Evolutionary conservation across 305 asterid genomes (phyloP).

Genomic region (Stenogyne calaminthoides): DNA sequence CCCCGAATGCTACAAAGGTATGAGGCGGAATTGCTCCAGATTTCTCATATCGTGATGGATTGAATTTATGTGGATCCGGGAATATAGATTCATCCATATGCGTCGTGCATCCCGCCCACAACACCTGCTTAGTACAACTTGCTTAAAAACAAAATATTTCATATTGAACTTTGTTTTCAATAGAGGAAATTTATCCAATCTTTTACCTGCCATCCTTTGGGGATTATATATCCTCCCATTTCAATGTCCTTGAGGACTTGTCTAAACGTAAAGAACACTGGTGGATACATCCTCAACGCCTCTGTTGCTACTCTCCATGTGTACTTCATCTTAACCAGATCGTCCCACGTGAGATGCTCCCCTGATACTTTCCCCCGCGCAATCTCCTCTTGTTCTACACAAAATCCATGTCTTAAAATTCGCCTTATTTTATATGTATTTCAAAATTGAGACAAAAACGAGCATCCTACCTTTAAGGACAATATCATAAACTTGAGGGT

Average conservation of each 20-base stretch:
- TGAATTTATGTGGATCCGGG: neutral
- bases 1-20: conserved; percentile 17
- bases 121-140: neutral
- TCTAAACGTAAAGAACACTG: neutral
- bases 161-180: neutral
- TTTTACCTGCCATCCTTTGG: conserved; percentile 2
- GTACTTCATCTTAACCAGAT: conserved; percentile 26
- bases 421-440: neutral
- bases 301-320: conserved; percentile 24
- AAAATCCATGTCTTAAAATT: neutral
- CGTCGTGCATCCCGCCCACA: neutral
- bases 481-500: conserved; percentile 14
- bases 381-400: conserved; percentile 26
- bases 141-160: neutral
- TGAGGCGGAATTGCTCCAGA: neutral
- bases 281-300: conserved; percentile 27
- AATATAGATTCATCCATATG: neutral
- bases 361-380: neutral
- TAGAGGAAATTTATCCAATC: neutral
- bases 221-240: conserved; percentile 9
- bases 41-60: neutral
- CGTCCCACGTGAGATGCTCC: conserved; percentile 24
- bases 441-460: neutral
- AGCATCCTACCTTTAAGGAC: neutral
- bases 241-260: conserved; percentile 1